Percentiles rank a stretch among this genome's conserved stretches.
Evolutionary conservation across 306 rosid species (phyloP).

Genomic region (Pterocarpus macrocarpus): DNA sequence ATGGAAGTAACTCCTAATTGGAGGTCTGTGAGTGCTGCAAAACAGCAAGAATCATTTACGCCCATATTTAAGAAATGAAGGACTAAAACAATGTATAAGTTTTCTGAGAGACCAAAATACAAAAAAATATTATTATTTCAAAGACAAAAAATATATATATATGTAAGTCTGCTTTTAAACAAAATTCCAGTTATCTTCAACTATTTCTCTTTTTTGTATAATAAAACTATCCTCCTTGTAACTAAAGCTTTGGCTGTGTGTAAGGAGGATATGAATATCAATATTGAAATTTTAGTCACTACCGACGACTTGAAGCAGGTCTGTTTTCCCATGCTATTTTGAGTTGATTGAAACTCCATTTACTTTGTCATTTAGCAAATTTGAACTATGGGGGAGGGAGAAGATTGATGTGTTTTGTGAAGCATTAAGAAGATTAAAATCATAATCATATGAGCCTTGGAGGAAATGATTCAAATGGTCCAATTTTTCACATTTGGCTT

Average conservation of each 20-base stretch:
- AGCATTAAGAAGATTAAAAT: background rate
- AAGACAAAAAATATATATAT: too few species aligned
- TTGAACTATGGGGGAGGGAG: background rate
- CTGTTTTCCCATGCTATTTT: background rate
- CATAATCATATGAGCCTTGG: background rate
- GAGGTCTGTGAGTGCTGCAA: too few species aligned
- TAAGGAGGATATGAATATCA: background rate
- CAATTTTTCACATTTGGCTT: constrained; percentile 22
- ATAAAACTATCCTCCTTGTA: background rate
- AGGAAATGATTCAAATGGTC: constrained; percentile 10
- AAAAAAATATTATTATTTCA: too few species aligned
- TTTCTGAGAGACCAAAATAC: too few species aligned
- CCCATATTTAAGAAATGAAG: too few species aligned
- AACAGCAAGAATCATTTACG: too few species aligned
- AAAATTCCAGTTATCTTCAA: background rate
- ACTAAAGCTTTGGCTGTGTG: background rate
- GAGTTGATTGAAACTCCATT: background rate
- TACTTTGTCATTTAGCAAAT: background rate
- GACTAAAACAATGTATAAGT: too few species aligned
- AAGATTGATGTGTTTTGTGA: background rate
- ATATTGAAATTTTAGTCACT: too few species aligned
- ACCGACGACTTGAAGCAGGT: background rate
- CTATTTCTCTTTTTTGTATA: background rate
- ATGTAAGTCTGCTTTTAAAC: too few species aligned
- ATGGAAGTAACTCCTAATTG: too few species aligned